Evolutionary conservation across 371 early-diverging fungal genomes (phyloP).

Genomic region (Batkoa obscura): DNA sequence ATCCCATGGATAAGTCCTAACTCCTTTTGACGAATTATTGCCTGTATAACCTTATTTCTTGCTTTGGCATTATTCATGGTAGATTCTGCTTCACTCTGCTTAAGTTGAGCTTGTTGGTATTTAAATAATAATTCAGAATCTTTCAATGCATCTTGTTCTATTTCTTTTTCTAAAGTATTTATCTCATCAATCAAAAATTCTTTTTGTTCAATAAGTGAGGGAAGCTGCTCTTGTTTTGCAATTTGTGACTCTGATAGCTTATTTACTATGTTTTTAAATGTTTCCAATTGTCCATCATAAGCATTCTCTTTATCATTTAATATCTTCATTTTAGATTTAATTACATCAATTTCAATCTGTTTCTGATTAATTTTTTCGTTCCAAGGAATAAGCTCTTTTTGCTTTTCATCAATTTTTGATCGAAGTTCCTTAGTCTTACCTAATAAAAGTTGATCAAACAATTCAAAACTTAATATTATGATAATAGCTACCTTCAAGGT

Average conservation of each 20-base stretch:
- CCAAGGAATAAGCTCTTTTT: slow-evolving; percentile 70
- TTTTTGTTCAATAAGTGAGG: slow-evolving; percentile 12
- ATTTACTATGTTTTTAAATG: slow-evolving; percentile 7
- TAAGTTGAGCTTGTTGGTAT: slow-evolving; percentile 25
- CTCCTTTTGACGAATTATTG: slow-evolving; percentile 56
- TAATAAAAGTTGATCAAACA: slow-evolving; percentile 7
- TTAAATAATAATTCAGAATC: slow-evolving; percentile 10
- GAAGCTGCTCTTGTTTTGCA: slow-evolving; percentile 16
- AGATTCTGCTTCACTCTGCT: slow-evolving; percentile 40
- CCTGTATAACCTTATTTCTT: slow-evolving; percentile 50
- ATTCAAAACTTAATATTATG: too few relatives aligned
- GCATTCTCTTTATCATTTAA: slow-evolving; percentile 27
- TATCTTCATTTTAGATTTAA: slow-evolving; percentile 52
- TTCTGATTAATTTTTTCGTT: slow-evolving; percentile 48
- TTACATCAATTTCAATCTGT: slow-evolving; percentile 53
- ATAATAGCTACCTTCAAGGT: slow-evolving; percentile 38
- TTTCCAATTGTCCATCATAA: background rate
- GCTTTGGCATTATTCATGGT: slow-evolving; percentile 45
- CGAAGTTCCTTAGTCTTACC: slow-evolving; percentile 56
- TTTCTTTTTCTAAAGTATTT: background rate
- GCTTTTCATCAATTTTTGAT: slow-evolving; percentile 48
- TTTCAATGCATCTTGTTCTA: slow-evolving; percentile 6
- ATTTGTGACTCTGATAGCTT: background rate
- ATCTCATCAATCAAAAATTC: slow-evolving; percentile 4
- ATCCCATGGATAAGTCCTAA: slow-evolving; percentile 69